Evolutionary conservation across 305 asterid genomes (phyloP).

Genomic region (Fraxinus angustifolia): DNA sequence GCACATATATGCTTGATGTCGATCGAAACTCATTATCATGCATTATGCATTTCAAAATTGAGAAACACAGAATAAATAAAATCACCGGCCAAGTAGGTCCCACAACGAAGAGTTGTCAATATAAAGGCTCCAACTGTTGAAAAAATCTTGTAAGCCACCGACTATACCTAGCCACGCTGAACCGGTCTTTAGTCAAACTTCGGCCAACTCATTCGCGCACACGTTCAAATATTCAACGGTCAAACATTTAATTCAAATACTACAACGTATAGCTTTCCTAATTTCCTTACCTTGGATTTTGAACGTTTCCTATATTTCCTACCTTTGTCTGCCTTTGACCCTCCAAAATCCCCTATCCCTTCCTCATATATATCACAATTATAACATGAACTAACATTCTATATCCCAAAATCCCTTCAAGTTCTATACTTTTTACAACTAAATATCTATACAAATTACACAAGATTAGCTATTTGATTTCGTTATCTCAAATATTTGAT

Average conservation of each 20-base stretch:
- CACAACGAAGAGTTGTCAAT: not conserved
- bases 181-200: constrained; percentile 4
- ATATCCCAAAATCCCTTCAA: not conserved
- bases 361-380: constrained; percentile 14
- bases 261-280: constrained; percentile 20
- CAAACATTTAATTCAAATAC: constrained; percentile 56
- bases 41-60: not conserved
- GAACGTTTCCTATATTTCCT: constrained; percentile 35
- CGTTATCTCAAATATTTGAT: not conserved
- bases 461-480: not conserved
- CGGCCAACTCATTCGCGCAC: not conserved
- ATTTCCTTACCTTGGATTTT: constrained; percentile 29
- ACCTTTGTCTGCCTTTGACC: constrained; percentile 29
- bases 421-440: not conserved
- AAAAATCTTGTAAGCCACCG: not conserved
- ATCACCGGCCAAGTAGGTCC: not conserved
- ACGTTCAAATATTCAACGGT: constrained; percentile 60
- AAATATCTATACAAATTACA: not conserved
- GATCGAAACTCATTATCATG: no score
- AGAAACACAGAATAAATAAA: no score
- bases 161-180: not conserved
- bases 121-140: not conserved
- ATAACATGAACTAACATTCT: not conserved
- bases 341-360: not conserved
- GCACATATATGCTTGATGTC: no score